Conservation (phyloP, 441 rosid genomes). For the Brassica balearica region DNA sequence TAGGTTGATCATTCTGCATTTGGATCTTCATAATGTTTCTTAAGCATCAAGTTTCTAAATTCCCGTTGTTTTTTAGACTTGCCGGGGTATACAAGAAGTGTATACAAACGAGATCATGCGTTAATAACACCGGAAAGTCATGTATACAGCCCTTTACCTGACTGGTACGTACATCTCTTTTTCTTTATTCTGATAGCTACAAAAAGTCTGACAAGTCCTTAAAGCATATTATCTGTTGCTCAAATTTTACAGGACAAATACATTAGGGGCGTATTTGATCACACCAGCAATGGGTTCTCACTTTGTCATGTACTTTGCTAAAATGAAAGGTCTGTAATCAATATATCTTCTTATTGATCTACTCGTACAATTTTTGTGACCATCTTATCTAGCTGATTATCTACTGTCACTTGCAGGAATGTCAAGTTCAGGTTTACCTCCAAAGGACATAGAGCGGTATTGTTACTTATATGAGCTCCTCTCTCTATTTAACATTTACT, state of each 20-base stretch:
- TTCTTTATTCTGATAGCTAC: constrained; percentile 28
- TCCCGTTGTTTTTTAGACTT: constrained; percentile 56
- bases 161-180: constrained; percentile 55
- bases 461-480: constrained; percentile 19
- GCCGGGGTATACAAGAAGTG: constrained; percentile 91
- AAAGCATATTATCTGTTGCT: constrained; percentile 38
- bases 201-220: constrained; percentile 22
- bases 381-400: constrained; percentile 29
- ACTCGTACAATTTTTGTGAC: constrained; percentile 1
- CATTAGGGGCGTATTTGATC: constrained; percentile 82
- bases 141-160: constrained; percentile 85
- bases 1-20: not conserved
- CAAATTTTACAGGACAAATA: constrained; percentile 63
- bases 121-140: constrained; percentile 90
- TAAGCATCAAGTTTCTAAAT: not conserved
- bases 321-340: constrained; percentile 71
- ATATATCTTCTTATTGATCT: constrained; percentile 18
- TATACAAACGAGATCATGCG: constrained; percentile 77
- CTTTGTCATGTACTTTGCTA: constrained; percentile 87
- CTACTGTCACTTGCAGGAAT: constrained; percentile 56
- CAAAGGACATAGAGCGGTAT: constrained; percentile 74
- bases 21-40: not conserved
- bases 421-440: constrained; percentile 75
- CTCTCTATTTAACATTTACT: not conserved
- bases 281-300: constrained; percentile 92